These are phyloP conservation scores for Aphanomyces astaci DNA, from an alignment of 352 stramenopile genomes.

Conservation along the genomic window DNA sequence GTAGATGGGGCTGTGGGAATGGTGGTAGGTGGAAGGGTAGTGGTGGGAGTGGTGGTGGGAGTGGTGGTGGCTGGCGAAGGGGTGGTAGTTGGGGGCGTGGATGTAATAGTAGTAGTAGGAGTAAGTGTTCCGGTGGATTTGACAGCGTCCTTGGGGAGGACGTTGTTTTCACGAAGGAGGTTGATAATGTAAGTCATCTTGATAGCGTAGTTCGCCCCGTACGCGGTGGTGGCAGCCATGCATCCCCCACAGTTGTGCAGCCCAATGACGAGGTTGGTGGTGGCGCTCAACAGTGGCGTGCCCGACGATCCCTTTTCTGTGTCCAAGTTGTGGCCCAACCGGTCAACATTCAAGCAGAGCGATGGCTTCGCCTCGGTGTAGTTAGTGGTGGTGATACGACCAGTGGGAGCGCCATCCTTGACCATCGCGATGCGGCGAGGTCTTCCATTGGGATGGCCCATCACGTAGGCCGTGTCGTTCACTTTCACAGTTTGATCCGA, in stretches of 20 bases:
- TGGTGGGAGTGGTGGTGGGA: not conserved
- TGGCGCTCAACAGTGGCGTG: conserved; percentile 45
- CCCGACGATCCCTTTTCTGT: conserved; percentile 33
- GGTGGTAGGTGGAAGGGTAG: not conserved
- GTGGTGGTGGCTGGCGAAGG: not conserved
- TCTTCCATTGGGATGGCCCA: not conserved
- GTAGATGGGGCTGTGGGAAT: not conserved
- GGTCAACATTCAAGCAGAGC: not conserved
- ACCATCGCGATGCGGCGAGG: not conserved
- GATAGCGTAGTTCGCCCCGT: conserved; percentile 47
- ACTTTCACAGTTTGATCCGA: not conserved
- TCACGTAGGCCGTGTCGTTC: not conserved
- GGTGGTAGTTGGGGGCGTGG: not conserved
- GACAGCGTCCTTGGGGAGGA: conserved; percentile 40
- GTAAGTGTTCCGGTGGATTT: not conserved
- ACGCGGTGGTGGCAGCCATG: conserved; percentile 16
- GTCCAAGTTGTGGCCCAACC: conserved; percentile 18
- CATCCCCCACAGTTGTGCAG: conserved; percentile 67
- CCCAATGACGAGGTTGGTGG: too few species aligned
- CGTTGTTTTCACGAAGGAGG: conserved; percentile 35
- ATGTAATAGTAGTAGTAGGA: not conserved
- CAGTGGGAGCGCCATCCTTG: not conserved
- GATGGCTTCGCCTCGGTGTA: not conserved
- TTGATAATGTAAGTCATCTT: conserved; percentile 57
- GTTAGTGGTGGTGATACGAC: not conserved